A percentile compares a stretch with the other conserved stretches of the same genome.
These are phyloP conservation scores for Kodamaea lidongshanica DNA, from an alignment of 805 yeast genomes.

Conservation along the genomic window DNA sequence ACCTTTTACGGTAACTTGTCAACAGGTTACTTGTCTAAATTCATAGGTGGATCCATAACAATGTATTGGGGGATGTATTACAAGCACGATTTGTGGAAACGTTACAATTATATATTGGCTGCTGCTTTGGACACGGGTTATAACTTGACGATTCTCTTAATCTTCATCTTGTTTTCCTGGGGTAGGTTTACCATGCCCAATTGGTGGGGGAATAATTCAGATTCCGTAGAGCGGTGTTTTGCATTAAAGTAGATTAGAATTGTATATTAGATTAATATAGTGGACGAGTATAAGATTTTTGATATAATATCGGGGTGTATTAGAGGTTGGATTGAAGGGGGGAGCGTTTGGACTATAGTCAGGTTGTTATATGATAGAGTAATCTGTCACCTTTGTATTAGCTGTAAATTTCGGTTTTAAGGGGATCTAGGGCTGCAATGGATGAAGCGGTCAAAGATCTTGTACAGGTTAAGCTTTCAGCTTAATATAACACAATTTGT, in stretches of 20 bases:
- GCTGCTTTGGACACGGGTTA: constrained; percentile 50
- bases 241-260: constrained; percentile 17
- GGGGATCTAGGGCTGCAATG: too few species aligned
- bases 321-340: too few species aligned
- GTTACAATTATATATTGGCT: constrained; percentile 43
- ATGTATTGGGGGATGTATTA: constrained; percentile 41
- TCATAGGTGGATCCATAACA: constrained; percentile 43
- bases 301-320: too few species aligned
- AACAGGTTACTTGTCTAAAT: constrained; percentile 43
- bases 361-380: too few species aligned
- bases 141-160: constrained; percentile 35
- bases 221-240: constrained; percentile 43
- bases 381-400: too few species aligned
- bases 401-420: too few species aligned
- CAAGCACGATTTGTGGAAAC: constrained; percentile 34
- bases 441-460: too few species aligned
- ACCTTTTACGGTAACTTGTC: constrained; percentile 45
- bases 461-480: too few species aligned
- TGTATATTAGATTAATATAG: not conserved
- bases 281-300: not conserved
- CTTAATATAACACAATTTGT: too few species aligned
- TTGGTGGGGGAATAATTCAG: constrained; percentile 47
- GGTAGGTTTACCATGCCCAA: constrained; percentile 26
- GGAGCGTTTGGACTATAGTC: too few species aligned
- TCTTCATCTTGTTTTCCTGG: constrained; percentile 32